These are phyloP conservation scores for Arachis hypogaea DNA, from an alignment of 306 rosid species.

Conservation along the genomic window DNA sequence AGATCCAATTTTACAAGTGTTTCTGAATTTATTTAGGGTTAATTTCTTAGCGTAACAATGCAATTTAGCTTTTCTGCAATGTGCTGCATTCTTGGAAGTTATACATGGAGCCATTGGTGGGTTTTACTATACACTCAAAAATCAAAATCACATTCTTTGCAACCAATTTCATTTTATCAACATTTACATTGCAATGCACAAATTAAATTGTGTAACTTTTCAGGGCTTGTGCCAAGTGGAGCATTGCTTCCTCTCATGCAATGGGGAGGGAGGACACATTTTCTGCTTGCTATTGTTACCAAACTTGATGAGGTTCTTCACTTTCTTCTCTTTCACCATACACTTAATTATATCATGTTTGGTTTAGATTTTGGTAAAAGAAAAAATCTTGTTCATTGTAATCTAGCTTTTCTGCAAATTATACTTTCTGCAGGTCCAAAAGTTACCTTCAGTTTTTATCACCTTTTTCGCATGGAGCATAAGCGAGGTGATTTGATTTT, in stretches of 20 bases:
- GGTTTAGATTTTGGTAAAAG: background rate
- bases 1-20: no score
- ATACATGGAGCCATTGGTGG: constrained; percentile 84
- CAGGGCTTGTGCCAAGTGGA: constrained; percentile 93
- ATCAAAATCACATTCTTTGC: background rate
- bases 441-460: constrained; percentile 69
- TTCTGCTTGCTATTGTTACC: constrained; percentile 63
- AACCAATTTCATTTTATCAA: background rate
- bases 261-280: constrained; percentile 90
- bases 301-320: constrained; percentile 61
- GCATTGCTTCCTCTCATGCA: constrained; percentile 84
- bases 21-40: background rate
- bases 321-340: background rate
- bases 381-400: background rate
- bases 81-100: constrained; percentile 83
- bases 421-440: constrained; percentile 61
- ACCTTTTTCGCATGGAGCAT: constrained; percentile 88
- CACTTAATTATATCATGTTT: background rate
- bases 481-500: constrained; percentile 58
- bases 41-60: background rate
- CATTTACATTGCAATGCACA: background rate
- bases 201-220: constrained; percentile 23
- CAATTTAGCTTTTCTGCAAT: constrained; percentile 73
- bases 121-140: constrained; percentile 13
- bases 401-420: background rate